Evolutionary conservation across 2,329 filamentous ascomycete species (phyloP).

Genomic region (Claviceps purpurea): DNA sequence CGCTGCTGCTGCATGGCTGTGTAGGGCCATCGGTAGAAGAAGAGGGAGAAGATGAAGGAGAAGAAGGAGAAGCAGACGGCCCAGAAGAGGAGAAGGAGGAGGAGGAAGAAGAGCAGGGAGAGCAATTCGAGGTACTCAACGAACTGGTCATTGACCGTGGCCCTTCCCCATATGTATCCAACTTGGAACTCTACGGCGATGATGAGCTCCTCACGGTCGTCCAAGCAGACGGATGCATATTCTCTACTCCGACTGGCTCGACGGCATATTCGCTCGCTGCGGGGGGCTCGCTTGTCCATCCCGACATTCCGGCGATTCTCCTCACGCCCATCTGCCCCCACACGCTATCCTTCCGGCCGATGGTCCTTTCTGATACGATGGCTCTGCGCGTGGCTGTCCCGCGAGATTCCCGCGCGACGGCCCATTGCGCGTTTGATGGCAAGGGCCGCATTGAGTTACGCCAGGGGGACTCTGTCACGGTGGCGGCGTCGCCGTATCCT

Average conservation of each 20-base stretch:
- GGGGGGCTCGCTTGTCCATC: constrained; percentile 88
- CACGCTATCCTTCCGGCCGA: constrained; percentile 89
- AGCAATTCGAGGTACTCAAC: constrained; percentile 96
- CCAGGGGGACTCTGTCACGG: constrained; percentile 90
- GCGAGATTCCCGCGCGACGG: constrained; percentile 71
- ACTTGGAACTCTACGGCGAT: constrained; percentile 90
- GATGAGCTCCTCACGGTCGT: constrained; percentile 90
- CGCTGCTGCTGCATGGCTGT: too few relatives aligned
- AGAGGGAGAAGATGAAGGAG: too few relatives aligned
- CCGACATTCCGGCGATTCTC: constrained; percentile 91
- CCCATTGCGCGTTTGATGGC: constrained; percentile 94
- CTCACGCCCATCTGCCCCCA: constrained; percentile 96
- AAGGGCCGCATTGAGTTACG: constrained; percentile 89
- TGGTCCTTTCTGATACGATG: constrained; percentile 94
- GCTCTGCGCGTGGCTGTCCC: constrained; percentile 82
- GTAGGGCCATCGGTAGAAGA: too few relatives aligned
- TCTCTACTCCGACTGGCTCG: constrained; percentile 87
- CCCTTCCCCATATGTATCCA: constrained; percentile 91
- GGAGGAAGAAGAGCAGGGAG: constrained; percentile 69
- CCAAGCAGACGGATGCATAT: constrained; percentile 94
- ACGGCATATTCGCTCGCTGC: constrained; percentile 95
- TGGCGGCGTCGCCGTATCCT: constrained; percentile 89
- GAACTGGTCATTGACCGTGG: constrained; percentile 97
- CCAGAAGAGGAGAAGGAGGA: too few relatives aligned
- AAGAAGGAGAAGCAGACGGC: too few relatives aligned